These are phyloP conservation scores for Calonectria naviculata DNA, from an alignment of 2,329 filamentous ascomycete species.

Conservation along the genomic window DNA sequence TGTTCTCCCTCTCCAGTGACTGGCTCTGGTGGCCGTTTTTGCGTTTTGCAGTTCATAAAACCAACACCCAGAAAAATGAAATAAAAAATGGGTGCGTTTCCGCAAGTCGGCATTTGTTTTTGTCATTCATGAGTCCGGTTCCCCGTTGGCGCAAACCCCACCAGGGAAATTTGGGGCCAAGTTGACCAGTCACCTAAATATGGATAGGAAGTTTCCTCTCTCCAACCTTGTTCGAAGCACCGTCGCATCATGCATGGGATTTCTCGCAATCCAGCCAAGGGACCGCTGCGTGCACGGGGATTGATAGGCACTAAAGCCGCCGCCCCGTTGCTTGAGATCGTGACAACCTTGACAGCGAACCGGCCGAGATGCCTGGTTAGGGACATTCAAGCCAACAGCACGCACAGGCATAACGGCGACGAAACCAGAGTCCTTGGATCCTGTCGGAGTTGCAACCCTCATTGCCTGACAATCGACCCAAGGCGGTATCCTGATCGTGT, in stretches of 20 bases:
- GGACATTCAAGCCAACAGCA: neutral
- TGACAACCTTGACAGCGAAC: neutral
- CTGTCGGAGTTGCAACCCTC: neutral
- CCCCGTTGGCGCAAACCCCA: neutral
- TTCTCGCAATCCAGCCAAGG: constrained; percentile 8
- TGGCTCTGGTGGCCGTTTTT: neutral
- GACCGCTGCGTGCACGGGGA: constrained; percentile 7
- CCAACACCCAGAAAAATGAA: neutral
- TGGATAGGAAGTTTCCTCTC: neutral
- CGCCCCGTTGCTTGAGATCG: neutral
- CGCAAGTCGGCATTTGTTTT: constrained; percentile 4
- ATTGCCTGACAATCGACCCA: constrained; percentile 8
- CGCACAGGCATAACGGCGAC: neutral
- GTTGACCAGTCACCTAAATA: neutral
- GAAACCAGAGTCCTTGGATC: constrained; percentile 6
- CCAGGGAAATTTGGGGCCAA: constrained; percentile 2
- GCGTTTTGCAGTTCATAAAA: neutral
- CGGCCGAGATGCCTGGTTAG: constrained; percentile 7
- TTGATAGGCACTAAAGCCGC: neutral
- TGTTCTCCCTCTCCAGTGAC: neutral
- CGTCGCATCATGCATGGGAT: constrained; percentile 15
- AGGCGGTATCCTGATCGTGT: constrained; percentile 14
- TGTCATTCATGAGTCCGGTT: neutral
- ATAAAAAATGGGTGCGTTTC: neutral
- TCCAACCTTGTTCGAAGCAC: constrained; percentile 1